Evolutionary conservation across 306 rosid genomes (phyloP).

Genomic region (Trichosanthes truncata): DNA sequence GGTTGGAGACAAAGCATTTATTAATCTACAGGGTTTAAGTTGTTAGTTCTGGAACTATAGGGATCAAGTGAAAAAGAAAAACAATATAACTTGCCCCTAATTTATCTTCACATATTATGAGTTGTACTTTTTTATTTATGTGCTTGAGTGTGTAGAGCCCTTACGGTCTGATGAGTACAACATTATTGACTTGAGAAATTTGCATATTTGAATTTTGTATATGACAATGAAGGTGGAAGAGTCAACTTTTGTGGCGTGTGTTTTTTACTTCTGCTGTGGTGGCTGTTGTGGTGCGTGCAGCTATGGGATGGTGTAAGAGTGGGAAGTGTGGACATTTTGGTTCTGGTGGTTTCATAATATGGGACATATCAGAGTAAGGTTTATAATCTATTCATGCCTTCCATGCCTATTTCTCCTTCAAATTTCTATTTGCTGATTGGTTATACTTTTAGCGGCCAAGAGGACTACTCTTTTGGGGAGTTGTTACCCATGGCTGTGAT

Average conservation of each 20-base stretch:
- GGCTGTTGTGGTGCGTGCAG: constrained; percentile 91
- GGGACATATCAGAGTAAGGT: constrained; percentile 91
- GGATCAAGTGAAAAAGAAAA: neutral
- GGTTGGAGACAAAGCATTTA: neutral
- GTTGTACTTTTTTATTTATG: neutral
- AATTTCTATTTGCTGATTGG: constrained; percentile 30
- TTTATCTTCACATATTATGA: neutral
- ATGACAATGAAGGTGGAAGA: constrained; percentile 38
- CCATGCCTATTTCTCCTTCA: neutral
- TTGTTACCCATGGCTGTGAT: constrained; percentile 89
- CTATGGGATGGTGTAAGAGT: constrained; percentile 93
- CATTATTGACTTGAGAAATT: neutral
- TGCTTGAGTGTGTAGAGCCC: neutral
- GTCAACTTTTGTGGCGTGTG: constrained; percentile 95
- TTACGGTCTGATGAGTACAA: neutral
- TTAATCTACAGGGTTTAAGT: neutral
- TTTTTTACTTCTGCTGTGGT: constrained; percentile 93
- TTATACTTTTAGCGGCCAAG: constrained; percentile 74
- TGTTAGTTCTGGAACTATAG: neutral
- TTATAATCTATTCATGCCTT: constrained; percentile 22
- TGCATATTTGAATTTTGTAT: neutral
- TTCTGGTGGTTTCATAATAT: constrained; percentile 94
- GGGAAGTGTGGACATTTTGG: constrained; percentile 98
- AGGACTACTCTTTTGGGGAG: constrained; percentile 91
- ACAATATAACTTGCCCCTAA: neutral